These are phyloP conservation scores for Phlyctochytrium planicorne DNA, from an alignment of 192 early-diverging fungal species.

Conservation along the genomic window DNA sequence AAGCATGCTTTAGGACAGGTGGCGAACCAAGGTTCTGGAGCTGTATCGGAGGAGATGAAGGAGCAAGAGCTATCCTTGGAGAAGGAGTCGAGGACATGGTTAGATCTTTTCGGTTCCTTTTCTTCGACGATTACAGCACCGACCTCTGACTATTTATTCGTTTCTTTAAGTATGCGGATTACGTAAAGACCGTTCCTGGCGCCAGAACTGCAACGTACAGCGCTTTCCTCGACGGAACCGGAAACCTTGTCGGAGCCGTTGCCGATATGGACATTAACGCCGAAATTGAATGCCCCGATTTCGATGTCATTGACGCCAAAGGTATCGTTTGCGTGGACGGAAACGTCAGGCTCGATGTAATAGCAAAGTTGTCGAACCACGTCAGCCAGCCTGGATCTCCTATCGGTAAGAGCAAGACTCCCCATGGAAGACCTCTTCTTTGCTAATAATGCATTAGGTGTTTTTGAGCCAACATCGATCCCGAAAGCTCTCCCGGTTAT, in stretches of 20 bases:
- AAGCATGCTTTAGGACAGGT: constrained; percentile 68
- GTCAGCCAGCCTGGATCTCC: background rate
- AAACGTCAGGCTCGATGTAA: constrained; percentile 14
- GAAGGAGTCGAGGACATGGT: constrained; percentile 62
- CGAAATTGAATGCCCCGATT: constrained; percentile 34
- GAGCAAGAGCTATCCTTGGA: constrained; percentile 50
- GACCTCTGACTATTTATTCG: background rate
- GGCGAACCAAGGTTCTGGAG: constrained; percentile 65
- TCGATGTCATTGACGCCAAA: constrained; percentile 51
- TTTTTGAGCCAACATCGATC: constrained; percentile 93
- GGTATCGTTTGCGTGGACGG: constrained; percentile 25
- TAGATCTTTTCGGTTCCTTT: constrained; percentile 8
- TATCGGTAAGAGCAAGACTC: background rate
- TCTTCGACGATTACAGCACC: background rate
- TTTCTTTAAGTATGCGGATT: too few relatives aligned
- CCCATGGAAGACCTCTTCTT: constrained; percentile 3
- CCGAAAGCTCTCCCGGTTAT: constrained; percentile 69
- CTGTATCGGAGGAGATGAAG: constrained; percentile 72
- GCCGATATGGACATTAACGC: constrained; percentile 92
- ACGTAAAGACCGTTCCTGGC: background rate
- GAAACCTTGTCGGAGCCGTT: constrained; percentile 75
- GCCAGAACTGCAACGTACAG: constrained; percentile 78
- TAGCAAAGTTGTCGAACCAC: constrained; percentile 44
- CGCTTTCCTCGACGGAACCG: constrained; percentile 68
- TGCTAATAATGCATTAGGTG: constrained; percentile 8